phyloP scores from a whole-genome alignment of 768 basidiomycete genomes.

The Glaciozyma antarctica region DNA sequence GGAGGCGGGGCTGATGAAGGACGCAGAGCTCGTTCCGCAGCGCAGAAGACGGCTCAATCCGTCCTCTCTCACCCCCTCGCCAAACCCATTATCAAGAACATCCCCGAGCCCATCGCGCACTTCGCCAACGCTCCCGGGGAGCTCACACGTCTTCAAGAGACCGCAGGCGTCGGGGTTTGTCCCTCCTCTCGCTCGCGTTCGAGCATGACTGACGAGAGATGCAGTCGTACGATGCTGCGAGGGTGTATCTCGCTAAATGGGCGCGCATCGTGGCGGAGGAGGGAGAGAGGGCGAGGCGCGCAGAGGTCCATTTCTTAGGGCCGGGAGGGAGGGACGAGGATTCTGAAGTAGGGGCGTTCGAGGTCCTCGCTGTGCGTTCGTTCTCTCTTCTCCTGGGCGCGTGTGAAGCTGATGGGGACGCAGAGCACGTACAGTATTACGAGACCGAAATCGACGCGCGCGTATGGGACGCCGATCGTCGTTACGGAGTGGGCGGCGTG shows the following conservation, averaged over 20 bases:
- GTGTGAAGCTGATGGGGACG: slow-evolving; percentile 42
- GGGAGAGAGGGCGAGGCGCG: slow-evolving; percentile 75
- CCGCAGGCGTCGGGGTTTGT: slow-evolving; percentile 63
- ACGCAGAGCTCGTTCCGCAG: slow-evolving; percentile 41
- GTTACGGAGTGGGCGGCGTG: slow-evolving; percentile 63
- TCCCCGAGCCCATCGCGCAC: slow-evolving; percentile 85
- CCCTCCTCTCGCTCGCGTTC: background rate
- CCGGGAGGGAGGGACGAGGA: slow-evolving; percentile 51
- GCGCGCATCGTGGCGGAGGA: slow-evolving; percentile 89
- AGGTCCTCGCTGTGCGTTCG: slow-evolving; percentile 46
- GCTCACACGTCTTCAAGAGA: slow-evolving; percentile 48
- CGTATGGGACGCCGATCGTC: slow-evolving; percentile 67
- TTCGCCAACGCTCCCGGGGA: slow-evolving; percentile 84
- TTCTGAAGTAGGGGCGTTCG: slow-evolving; percentile 75
- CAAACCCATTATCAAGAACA: slow-evolving; percentile 88
- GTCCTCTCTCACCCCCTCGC: slow-evolving; percentile 78
- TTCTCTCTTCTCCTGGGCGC: background rate
- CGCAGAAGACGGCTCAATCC: slow-evolving; percentile 85
- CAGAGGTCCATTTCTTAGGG: slow-evolving; percentile 49
- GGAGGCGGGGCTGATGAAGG: background rate
- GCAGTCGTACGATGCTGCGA: slow-evolving; percentile 80
- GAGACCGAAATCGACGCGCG: slow-evolving; percentile 70
- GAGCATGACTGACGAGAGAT: background rate
- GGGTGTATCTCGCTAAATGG: slow-evolving; percentile 94
- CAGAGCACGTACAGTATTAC: slow-evolving; percentile 55